Conservation (phyloP, 83 land plant genomes). For the Thuja plicata region DNA sequence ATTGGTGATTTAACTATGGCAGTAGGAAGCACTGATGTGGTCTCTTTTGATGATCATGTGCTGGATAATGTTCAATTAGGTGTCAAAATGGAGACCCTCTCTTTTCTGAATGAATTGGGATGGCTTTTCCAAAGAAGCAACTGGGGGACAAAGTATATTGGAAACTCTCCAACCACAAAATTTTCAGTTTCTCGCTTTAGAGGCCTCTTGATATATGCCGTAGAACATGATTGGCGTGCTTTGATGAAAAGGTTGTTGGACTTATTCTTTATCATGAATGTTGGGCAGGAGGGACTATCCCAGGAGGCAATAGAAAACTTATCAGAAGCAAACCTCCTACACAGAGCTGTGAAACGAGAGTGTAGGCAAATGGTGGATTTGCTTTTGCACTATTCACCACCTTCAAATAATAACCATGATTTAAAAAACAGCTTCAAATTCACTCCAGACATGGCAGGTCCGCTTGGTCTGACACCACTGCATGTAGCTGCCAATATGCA, state of each 20-base stretch:
- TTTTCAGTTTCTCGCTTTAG: conserved; percentile 52
- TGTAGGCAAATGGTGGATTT: conserved; percentile 64
- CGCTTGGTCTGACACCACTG: conserved; percentile 75
- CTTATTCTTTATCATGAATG: conserved; percentile 42
- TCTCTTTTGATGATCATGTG: conserved; percentile 26
- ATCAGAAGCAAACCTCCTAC: conserved; percentile 59
- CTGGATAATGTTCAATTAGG: conserved; percentile 19
- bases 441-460: conserved; percentile 66
- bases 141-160: neutral
- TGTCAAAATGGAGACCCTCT: conserved; percentile 40
- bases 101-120: conserved; percentile 88
- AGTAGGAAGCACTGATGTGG: neutral
- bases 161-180: conserved; percentile 7
- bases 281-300: conserved; percentile 24
- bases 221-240: conserved; percentile 72
- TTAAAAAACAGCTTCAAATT: conserved; percentile 37
- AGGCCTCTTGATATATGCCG: conserved; percentile 63
- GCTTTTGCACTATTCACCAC: conserved; percentile 49
- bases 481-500: conserved; percentile 79
- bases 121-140: conserved; percentile 80
- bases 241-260: conserved; percentile 71
- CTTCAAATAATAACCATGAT: conserved; percentile 6
- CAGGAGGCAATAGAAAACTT: conserved; percentile 36
- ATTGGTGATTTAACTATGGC: conserved; percentile 29
- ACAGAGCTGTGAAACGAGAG: conserved; percentile 57